phyloP scores from a whole-genome alignment of 2,329 filamentous ascomycete genomes.

The Apiospora aurea region DNA sequence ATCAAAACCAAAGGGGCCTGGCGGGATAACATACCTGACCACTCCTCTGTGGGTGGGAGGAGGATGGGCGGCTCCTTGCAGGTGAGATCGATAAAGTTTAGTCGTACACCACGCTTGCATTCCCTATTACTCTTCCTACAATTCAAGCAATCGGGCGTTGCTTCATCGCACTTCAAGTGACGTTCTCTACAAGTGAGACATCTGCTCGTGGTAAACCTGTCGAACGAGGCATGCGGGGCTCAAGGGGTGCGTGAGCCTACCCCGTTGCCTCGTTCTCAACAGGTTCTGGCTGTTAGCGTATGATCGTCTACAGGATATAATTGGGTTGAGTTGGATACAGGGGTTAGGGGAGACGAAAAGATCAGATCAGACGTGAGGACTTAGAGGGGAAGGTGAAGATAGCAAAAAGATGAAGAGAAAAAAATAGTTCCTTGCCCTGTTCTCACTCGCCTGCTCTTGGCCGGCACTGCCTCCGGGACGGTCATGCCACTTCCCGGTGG shows the following conservation, averaged over 20 bases:
- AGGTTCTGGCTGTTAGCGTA: conserved; percentile 17
- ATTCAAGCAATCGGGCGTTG: conserved; percentile 69
- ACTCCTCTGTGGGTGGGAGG: conserved; percentile 69
- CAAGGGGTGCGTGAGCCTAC: conserved; percentile 13
- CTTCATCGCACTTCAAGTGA: conserved; percentile 92
- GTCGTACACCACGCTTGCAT: conserved; percentile 84
- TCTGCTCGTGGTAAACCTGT: conserved; percentile 19
- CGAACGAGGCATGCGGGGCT: conserved; percentile 17
- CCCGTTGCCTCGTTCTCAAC: conserved; percentile 16
- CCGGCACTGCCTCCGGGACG: conserved; percentile 37
- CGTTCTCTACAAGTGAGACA: conserved; percentile 90
- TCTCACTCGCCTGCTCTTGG: conserved; percentile 83
- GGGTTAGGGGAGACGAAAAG: background rate
- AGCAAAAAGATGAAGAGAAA: background rate
- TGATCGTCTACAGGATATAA: background rate
- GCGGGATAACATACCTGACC: conserved; percentile 57
- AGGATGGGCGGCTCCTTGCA: conserved; percentile 69
- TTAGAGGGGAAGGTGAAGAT: background rate
- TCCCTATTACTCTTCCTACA: conserved; percentile 86
- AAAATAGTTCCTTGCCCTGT: conserved; percentile 57
- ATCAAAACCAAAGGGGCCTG: background rate
- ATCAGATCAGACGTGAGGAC: no score
- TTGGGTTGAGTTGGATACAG: background rate
- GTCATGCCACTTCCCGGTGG: conserved; percentile 32
- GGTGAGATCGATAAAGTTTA: conserved; percentile 91